Evolutionary conservation across 164 flowering plant genomes (phyloP), one percentile per base, ranked within the genome.

Genomic region (Tetracentron sinense): DNA sequence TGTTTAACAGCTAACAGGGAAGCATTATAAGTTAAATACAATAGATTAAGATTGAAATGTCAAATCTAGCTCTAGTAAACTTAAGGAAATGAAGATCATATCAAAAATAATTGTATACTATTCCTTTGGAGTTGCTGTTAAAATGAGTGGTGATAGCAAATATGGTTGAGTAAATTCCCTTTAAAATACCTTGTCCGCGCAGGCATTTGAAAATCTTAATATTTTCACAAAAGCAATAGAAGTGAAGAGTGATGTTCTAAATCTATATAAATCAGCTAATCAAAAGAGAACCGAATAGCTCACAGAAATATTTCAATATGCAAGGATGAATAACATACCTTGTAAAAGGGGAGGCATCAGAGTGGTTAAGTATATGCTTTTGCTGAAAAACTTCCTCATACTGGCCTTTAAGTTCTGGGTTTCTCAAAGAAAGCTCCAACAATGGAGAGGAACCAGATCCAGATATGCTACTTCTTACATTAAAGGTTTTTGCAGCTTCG

Each of bases 271-370:
- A 38, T 38, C 44, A 38, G 44, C 44, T 38, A 38, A 38, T 12
- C 44, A 38, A 8, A 38, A 16, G 1, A 38, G 14, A 10, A 38
- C 8, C 8, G 14, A 38, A 16, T 16, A 38, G 44, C 44, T 10
- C 44, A 38, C 1, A 1, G 14, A 16, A 38, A 38, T 1, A 38
- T 38, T 38, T 16, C 5, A 3, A 38, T 38, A 38, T 38, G 8
- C 42, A 23, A 19, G 22, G 42, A 16, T 20, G 52, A 42, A 14
- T 21, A 47, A 46, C 72, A 67, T 54, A 81, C 85, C 82, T 52
- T 60, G 83, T 75, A 71, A 82, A 82, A 56, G 86, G 80, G 19
- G 86, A 79, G 2, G 76, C 75, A 56, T 61, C 50, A 42, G 83
- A 82, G 31, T 74, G 83, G 57, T 72, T 75, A 22, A 79, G 66